Base-by-base conservation (phyloP, 2,329 filamentous ascomycete genomes). In the Ophiostoma tasmaniense region DNA sequence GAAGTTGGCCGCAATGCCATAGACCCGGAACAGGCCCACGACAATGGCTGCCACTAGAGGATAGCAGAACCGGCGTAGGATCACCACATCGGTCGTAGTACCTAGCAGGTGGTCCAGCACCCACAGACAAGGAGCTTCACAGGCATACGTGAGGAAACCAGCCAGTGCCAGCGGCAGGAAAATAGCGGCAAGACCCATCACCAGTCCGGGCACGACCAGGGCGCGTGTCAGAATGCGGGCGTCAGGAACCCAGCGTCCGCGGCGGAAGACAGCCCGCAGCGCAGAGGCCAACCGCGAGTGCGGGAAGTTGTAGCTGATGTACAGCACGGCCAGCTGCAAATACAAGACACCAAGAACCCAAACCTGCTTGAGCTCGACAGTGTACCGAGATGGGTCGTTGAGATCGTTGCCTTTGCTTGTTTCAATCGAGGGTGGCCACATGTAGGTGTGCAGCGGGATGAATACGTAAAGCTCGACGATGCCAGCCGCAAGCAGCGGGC, bases 291-390 rank as follows among this genome's bases (percentile, higher is more conserved):
- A 85, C 3, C 91, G 89, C 11, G 89, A 90, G 11, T 87, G 84
- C 10, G 87, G 86, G 72, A 92, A 84, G 74, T 89, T 84, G 14
- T 90, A 81, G 28, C 89, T 83, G 33, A 93, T 83, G 74, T 92
- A 80, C 52, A 90, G 89, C 20, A 87, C 85, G 0, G 86, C 86
- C 74, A 98, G 87, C 72, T 96, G 93, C 37, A 96, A 84, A 77
- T 97, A 97, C 2, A 99, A 84, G 28, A 99, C 85, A 4, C 95
- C 95, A 0, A 99, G 82, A 0, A 93, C 96, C 93, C 94, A 99
- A 70, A 93, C 89, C 76, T 98, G 94, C 59, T 98, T 89, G 71
- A 98, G 84, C 71, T 96, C 90, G 59, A 98, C 87, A 8, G 89
- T 91, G 75, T 96, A 92, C 20, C 77, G 67, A 80, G 82, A 64